These are phyloP conservation scores for Prunus mume DNA, from an alignment of 306 rosid genomes.

Conservation along the genomic window DNA sequence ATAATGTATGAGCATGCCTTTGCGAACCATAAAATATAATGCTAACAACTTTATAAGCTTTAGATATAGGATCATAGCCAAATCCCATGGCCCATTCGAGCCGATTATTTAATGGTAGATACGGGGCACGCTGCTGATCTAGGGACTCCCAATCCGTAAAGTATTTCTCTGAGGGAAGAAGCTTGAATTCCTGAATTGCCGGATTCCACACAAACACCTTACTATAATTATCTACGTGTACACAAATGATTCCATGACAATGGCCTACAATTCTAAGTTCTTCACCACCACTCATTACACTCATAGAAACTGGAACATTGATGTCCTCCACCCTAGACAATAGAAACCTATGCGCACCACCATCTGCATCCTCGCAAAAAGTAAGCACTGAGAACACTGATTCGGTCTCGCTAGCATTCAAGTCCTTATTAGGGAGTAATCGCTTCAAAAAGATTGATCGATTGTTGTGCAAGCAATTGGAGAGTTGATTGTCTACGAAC, in stretches of 20 bases:
- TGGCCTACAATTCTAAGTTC: not conserved
- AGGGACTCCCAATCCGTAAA: not conserved
- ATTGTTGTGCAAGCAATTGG: not conserved
- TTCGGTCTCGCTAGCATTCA: not conserved
- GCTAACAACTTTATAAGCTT: too few relatives aligned
- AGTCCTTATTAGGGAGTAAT: not conserved
- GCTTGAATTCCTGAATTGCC: not conserved
- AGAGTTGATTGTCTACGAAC: slow-evolving; percentile 1
- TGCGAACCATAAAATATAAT: too few relatives aligned
- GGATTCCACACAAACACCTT: not conserved
- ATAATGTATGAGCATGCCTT: too few relatives aligned
- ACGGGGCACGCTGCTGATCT: not conserved
- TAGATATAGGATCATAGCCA: not conserved
- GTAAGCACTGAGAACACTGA: not conserved
- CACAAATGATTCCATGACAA: slow-evolving; percentile 10
- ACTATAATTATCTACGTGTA: not conserved
- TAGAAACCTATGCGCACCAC: not conserved
- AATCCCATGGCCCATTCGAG: not conserved
- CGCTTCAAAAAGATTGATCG: not conserved
- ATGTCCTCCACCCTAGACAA: not conserved
- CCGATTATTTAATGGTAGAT: not conserved
- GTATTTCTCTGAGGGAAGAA: not conserved
- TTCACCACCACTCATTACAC: not conserved
- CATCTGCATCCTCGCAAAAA: not conserved
- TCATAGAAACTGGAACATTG: not conserved